phyloP scores from a whole-genome alignment of 1,284 basidiomycete species.

The Takashimella koratensis region DNA sequence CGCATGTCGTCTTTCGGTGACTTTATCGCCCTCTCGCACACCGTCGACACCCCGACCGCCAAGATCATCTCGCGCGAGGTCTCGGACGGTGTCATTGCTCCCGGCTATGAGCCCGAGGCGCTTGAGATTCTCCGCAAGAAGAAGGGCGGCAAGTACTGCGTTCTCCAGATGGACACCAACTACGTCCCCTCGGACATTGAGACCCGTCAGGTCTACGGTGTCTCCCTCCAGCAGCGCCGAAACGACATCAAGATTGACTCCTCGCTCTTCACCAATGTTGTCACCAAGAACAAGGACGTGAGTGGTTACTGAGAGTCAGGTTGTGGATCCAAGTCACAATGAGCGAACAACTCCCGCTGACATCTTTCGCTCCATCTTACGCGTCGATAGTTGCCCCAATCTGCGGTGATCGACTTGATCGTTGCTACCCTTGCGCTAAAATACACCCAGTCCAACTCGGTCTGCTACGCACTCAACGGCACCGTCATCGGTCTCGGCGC shows the following conservation, averaged over 20 bases:
- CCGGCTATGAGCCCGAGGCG: slow-evolving; percentile 83
- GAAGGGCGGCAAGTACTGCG: slow-evolving; percentile 98
- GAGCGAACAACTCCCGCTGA: not conserved
- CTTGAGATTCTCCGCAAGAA: slow-evolving; percentile 91
- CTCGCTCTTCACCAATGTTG: slow-evolving; percentile 79
- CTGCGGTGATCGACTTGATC: slow-evolving; percentile 78
- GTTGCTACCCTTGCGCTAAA: slow-evolving; percentile 95
- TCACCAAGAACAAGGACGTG: slow-evolving; percentile 81
- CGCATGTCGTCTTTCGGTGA: slow-evolving; percentile 99
- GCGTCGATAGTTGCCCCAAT: slow-evolving; percentile 59
- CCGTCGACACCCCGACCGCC: slow-evolving; percentile 90
- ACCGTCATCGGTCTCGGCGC: slow-evolving; percentile 94
- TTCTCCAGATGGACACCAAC: slow-evolving; percentile 82
- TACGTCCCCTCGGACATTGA: slow-evolving; percentile 76
- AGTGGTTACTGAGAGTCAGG: too few relatives aligned
- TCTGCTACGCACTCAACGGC: slow-evolving; percentile 91
- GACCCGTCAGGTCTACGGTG: slow-evolving; percentile 92
- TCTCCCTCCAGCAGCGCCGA: slow-evolving; percentile 84
- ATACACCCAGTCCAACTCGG: slow-evolving; percentile 99
- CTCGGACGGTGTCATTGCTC: slow-evolving; percentile 95
- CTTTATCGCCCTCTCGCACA: slow-evolving; percentile 91
- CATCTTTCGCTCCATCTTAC: not conserved
- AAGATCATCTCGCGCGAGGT: slow-evolving; percentile 97
- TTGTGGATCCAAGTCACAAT: not conserved
- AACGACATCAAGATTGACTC: slow-evolving; percentile 88